Conservation (phyloP, 371 early-diverging fungal species). For the Capniomyces stellatus region DNA sequence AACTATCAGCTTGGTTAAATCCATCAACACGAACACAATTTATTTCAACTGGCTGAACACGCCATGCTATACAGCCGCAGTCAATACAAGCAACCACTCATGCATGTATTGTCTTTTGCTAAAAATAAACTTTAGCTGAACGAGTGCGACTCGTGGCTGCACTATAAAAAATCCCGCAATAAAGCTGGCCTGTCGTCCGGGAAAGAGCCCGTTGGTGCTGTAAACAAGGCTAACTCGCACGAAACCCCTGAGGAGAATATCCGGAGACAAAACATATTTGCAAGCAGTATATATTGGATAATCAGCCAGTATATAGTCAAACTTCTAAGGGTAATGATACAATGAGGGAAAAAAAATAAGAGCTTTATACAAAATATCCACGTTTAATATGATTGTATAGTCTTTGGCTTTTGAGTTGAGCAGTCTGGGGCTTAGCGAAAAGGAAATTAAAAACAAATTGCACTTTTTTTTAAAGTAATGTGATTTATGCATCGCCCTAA, state of each 20-base stretch:
- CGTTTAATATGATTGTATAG: neutral
- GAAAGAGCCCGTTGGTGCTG: neutral
- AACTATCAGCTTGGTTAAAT: conserved; percentile 12
- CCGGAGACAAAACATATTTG: conserved; percentile 21
- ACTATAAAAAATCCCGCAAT: conserved; percentile 4
- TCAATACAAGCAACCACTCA: too few relatives aligned
- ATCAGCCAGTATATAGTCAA: conserved; percentile 34
- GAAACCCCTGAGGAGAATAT: conserved; percentile 28
- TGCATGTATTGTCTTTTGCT: too few relatives aligned
- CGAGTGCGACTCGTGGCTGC: conserved; percentile 11
- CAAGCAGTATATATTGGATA: conserved; percentile 45
- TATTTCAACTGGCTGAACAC: neutral
- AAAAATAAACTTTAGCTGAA: neutral
- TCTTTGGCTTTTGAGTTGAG: too few relatives aligned
- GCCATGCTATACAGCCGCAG: neutral
- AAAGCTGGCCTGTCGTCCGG: neutral
- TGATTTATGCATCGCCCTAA: too few relatives aligned
- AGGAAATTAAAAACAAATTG: too few relatives aligned
- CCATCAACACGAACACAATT: neutral
- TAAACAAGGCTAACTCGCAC: conserved; percentile 15
- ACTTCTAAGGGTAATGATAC: conserved; percentile 29
- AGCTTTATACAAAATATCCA: neutral
- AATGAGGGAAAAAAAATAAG: neutral
- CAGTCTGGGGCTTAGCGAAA: too few relatives aligned
- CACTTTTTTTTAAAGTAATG: too few relatives aligned